Percentiles rank a stretch among this genome's conserved stretches.
phyloP scores from a whole-genome alignment of 2,329 filamentous ascomycete species.

The Pseudogymnoascus sp. region DNA sequence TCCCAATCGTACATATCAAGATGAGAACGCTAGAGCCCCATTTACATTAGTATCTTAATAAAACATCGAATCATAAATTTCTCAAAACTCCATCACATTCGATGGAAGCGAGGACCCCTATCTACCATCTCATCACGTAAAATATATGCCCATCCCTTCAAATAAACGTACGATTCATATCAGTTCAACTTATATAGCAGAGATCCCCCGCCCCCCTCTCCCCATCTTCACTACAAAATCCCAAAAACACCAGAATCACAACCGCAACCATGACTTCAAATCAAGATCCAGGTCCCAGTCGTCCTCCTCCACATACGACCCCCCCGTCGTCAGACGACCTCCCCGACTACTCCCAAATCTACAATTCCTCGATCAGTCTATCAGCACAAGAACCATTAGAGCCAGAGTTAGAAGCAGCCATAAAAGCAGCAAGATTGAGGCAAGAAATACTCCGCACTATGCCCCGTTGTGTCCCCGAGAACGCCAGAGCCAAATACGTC shows the following conservation, averaged over 20 bases:
- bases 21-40: not conserved
- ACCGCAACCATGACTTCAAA: not conserved
- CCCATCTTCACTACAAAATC: not conserved
- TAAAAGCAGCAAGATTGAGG: too few species aligned
- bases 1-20: not conserved
- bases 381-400: too few species aligned
- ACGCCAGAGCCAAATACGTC: too few species aligned
- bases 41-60: too few species aligned
- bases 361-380: too few species aligned
- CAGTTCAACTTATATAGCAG: not conserved
- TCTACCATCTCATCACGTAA: not conserved
- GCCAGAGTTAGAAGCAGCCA: too few species aligned
- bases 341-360: too few species aligned
- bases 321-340: too few species aligned
- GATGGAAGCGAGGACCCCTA: not conserved
- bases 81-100: not conserved
- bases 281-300: too few species aligned
- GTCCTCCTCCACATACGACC: too few species aligned
- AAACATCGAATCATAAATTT: not conserved
- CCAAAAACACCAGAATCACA: not conserved
- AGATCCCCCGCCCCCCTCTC: not conserved
- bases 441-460: too few species aligned
- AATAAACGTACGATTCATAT: not conserved
- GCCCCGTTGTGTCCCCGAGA: too few species aligned
- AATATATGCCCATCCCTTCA: not conserved